These are phyloP conservation scores for Gossypium turneri DNA, from an alignment of 345 rosid species.

Conservation along the genomic window DNA sequence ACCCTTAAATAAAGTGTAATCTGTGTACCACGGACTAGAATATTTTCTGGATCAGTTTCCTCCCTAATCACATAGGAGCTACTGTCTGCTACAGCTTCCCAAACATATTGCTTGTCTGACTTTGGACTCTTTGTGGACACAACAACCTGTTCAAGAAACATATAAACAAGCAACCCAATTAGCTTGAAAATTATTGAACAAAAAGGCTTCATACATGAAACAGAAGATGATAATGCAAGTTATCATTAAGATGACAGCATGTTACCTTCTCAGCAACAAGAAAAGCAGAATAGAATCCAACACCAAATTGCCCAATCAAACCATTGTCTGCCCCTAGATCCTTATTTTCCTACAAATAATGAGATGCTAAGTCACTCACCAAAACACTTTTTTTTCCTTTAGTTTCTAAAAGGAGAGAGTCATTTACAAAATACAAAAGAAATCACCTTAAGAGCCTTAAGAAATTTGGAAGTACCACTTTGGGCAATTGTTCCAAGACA, in stretches of 20 bases:
- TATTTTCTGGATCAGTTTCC: conserved; percentile 82
- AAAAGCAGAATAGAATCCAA: conserved; percentile 98
- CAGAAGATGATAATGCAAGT: neutral
- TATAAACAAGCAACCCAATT: neutral
- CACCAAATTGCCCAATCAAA: conserved; percentile 98
- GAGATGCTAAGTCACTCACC: conserved; percentile 8
- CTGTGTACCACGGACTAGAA: conserved; percentile 77
- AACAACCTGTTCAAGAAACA: conserved; percentile 50
- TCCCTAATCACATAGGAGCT: conserved; percentile 89
- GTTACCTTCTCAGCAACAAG: conserved; percentile 91
- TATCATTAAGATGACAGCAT: conserved; percentile 6
- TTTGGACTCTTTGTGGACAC: conserved; percentile 95
- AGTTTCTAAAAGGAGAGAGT: neutral
- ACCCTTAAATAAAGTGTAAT: conserved; percentile 82
- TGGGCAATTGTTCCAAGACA: conserved; percentile 99
- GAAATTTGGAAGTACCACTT: conserved; percentile 93
- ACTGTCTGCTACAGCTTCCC: conserved; percentile 90
- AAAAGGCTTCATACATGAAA: conserved; percentile 1
- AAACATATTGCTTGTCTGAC: conserved; percentile 90
- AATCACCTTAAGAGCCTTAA: conserved; percentile 82
- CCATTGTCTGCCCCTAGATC: conserved; percentile 84
- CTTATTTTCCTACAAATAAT: conserved; percentile 63
- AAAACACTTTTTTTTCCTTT: neutral
- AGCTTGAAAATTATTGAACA: neutral
- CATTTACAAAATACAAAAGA: neutral